Conservation (phyloP, 306 rosid genomes). For the Nissolia schottii region DNA sequence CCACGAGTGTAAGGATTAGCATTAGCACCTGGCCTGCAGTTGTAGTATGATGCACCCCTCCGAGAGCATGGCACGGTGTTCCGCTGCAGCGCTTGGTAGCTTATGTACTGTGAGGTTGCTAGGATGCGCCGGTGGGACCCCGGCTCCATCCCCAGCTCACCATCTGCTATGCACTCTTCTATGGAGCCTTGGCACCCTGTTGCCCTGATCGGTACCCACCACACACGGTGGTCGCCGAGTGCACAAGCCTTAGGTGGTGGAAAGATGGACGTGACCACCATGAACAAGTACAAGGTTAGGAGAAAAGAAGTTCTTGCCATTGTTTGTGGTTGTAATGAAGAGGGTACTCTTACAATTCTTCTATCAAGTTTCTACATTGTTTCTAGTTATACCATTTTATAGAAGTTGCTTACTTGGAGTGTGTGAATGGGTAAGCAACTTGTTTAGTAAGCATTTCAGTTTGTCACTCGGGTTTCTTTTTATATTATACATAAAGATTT, state of each 20-base stretch:
- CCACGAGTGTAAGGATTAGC: slow-evolving; percentile 84
- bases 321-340: neutral
- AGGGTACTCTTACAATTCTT: neutral
- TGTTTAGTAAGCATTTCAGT: slow-evolving; percentile 33
- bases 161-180: slow-evolving; percentile 55
- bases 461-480: neutral
- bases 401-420: slow-evolving; percentile 4
- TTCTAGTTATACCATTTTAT: slow-evolving; percentile 18
- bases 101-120: slow-evolving; percentile 67
- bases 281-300: slow-evolving; percentile 28
- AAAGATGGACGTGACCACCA: slow-evolving; percentile 8
- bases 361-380: neutral
- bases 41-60: slow-evolving; percentile 81
- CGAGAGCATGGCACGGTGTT: slow-evolving; percentile 76
- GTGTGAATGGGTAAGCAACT: slow-evolving; percentile 23
- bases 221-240: slow-evolving; percentile 24
- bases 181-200: slow-evolving; percentile 53
- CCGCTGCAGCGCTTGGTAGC: slow-evolving; percentile 67
- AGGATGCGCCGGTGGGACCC: slow-evolving; percentile 67
- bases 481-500: too few relatives aligned
- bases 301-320: slow-evolving; percentile 35
- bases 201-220: slow-evolving; percentile 37
- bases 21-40: slow-evolving; percentile 58
- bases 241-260: neutral
- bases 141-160: slow-evolving; percentile 46